A percentile compares a stretch with the other conserved stretches of the same genome.
Conservation (phyloP, 208 protist genomes). For the Leishmania martiniquensis region DNA sequence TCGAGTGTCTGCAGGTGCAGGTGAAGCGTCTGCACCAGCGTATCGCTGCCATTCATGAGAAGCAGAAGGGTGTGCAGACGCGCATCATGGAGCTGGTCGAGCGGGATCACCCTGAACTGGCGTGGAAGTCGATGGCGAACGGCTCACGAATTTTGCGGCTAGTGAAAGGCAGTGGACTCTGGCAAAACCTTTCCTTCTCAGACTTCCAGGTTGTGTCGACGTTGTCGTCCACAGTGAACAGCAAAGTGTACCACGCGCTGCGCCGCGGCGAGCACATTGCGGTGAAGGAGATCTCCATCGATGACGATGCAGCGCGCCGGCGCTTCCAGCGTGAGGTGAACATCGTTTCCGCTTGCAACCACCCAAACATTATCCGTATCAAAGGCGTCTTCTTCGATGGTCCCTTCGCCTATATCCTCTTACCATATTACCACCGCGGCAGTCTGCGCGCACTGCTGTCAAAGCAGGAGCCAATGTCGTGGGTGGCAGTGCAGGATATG, state of each 20-base stretch:
- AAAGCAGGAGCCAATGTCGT: slow-evolving; percentile 48
- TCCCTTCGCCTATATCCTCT: slow-evolving; percentile 65
- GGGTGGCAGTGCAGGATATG: slow-evolving; percentile 59
- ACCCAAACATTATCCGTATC: slow-evolving; percentile 74
- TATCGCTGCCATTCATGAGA: slow-evolving; percentile 37
- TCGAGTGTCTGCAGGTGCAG: slow-evolving; percentile 41
- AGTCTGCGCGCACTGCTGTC: slow-evolving; percentile 40
- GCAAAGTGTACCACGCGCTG: slow-evolving; percentile 72
- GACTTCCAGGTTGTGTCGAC: slow-evolving; percentile 65
- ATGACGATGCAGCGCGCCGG: slow-evolving; percentile 43
- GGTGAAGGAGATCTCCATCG: slow-evolving; percentile 67
- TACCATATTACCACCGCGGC: slow-evolving; percentile 62
- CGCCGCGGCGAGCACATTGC: slow-evolving; percentile 63
- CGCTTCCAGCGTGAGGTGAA: slow-evolving; percentile 68
- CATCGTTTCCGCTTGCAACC: slow-evolving; percentile 55
- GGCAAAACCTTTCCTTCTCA: slow-evolving; percentile 66
- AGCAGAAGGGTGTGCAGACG: slow-evolving; percentile 56
- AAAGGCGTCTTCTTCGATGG: slow-evolving; percentile 82
- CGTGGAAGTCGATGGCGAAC: slow-evolving; percentile 67
- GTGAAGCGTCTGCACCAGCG: slow-evolving; percentile 37
- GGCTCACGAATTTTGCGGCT: slow-evolving; percentile 66
- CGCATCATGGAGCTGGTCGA: slow-evolving; percentile 63
- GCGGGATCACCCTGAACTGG: slow-evolving; percentile 62
- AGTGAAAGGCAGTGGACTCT: slow-evolving; percentile 72
- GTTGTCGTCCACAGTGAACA: slow-evolving; percentile 64